phyloP scores from a whole-genome alignment of 331 rosid genomes.

The Acacia pycnantha region DNA sequence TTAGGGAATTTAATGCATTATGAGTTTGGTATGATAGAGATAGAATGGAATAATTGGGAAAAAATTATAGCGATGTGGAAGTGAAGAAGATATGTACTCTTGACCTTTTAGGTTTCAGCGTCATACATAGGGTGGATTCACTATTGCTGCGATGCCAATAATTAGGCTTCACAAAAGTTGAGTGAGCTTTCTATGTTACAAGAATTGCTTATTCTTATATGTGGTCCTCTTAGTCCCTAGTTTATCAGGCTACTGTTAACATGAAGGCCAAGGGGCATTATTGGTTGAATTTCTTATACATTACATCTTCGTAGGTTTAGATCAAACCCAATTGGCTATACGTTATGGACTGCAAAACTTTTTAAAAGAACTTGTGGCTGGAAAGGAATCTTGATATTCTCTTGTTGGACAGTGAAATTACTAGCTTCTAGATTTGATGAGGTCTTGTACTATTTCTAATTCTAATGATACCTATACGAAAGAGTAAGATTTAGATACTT shows the following conservation, averaged over 20 bases:
- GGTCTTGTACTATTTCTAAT: background rate
- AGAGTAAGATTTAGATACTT: background rate
- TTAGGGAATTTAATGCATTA: constrained; percentile 3
- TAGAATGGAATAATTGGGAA: background rate
- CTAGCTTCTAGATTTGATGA: background rate
- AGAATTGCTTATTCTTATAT: background rate
- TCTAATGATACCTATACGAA: background rate
- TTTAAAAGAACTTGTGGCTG: background rate
- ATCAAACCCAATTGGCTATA: constrained; percentile 4
- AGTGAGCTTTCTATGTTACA: background rate
- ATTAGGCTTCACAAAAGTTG: background rate
- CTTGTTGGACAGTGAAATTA: background rate
- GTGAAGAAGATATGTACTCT: background rate
- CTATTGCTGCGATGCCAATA: background rate
- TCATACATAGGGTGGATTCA: background rate
- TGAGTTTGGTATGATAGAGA: constrained; percentile 7
- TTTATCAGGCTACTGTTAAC: background rate
- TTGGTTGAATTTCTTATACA: background rate
- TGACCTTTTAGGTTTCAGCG: background rate
- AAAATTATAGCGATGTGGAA: background rate
- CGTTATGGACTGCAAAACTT: constrained; percentile 1
- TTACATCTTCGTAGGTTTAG: background rate
- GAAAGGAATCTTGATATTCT: background rate
- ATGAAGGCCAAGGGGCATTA: background rate
- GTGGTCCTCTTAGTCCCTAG: background rate